Evolutionary conservation across 805 yeast species (phyloP).

Genomic region (Wickerhamiella australiensis): DNA sequence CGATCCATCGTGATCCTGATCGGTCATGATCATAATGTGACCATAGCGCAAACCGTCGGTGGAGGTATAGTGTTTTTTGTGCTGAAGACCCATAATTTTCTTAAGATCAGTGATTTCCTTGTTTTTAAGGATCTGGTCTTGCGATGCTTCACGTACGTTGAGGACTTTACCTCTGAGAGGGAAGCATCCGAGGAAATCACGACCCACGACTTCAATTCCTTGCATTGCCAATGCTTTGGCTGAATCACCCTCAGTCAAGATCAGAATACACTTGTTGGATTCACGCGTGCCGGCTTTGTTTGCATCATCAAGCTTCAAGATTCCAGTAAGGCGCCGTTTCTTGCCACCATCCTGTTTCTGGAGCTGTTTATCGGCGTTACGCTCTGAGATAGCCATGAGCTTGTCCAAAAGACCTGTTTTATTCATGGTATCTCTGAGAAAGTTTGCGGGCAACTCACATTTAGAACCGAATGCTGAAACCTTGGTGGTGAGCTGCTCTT

Average conservation of each 20-base stretch:
- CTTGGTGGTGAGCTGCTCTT: slow-evolving; percentile 87
- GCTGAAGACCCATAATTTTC: slow-evolving; percentile 91
- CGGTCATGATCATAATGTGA: slow-evolving; percentile 97
- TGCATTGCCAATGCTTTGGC: slow-evolving; percentile 86
- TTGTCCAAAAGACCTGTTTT: slow-evolving; percentile 60
- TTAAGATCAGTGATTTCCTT: slow-evolving; percentile 91
- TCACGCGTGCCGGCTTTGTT: slow-evolving; percentile 91
- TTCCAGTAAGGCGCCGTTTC: slow-evolving; percentile 75
- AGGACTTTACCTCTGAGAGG: slow-evolving; percentile 91
- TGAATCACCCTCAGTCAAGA: slow-evolving; percentile 94
- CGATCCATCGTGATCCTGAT: slow-evolving; percentile 98
- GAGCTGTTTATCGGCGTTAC: slow-evolving; percentile 76
- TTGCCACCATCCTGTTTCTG: slow-evolving; percentile 78
- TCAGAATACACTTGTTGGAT: slow-evolving; percentile 82
- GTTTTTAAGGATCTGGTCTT: slow-evolving; percentile 89
- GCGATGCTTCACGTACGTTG: slow-evolving; percentile 91
- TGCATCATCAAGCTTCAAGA: slow-evolving; percentile 87
- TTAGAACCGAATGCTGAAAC: slow-evolving; percentile 80
- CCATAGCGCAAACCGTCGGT: slow-evolving; percentile 77
- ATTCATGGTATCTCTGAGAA: slow-evolving; percentile 49
- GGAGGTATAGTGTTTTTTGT: slow-evolving; percentile 69
- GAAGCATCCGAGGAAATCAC: slow-evolving; percentile 89
- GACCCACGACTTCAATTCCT: slow-evolving; percentile 87
- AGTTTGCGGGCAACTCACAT: slow-evolving; percentile 64
- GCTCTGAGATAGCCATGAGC: slow-evolving; percentile 70